These are phyloP conservation scores for Hypoxylon crocopeplum DNA, from an alignment of 495 filamentous ascomycete genomes.

Conservation along the genomic window DNA sequence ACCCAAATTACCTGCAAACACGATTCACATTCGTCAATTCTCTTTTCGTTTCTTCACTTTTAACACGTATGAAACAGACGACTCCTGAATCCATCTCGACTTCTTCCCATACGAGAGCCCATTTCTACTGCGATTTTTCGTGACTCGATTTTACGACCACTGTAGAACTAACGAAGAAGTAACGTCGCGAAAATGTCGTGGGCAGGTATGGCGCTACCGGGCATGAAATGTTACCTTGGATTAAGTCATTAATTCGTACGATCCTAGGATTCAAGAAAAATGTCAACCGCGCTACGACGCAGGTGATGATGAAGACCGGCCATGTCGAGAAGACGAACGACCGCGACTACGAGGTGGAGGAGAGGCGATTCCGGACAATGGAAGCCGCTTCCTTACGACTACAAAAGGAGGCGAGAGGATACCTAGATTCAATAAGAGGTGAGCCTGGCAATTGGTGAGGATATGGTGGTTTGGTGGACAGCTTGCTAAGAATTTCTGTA, in stretches of 20 bases:
- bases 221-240: too few relatives aligned
- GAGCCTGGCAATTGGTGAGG: too few relatives aligned
- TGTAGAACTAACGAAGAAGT: too few relatives aligned
- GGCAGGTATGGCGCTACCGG: slow-evolving; percentile 58
- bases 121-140: too few relatives aligned
- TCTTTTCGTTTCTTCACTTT: background rate
- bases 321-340: slow-evolving; percentile 98
- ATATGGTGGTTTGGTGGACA: too few relatives aligned
- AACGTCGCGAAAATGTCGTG: slow-evolving; percentile 66
- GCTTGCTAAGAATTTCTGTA: slow-evolving; percentile 41
- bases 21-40: slow-evolving; percentile 22
- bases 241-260: background rate
- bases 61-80: slow-evolving; percentile 1
- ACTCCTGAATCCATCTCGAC: too few relatives aligned
- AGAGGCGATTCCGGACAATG: slow-evolving; percentile 95
- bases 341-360: slow-evolving; percentile 97
- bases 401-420: slow-evolving; percentile 97
- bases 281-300: slow-evolving; percentile 97
- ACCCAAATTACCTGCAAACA: slow-evolving; percentile 14
- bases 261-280: slow-evolving; percentile 93
- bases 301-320: slow-evolving; percentile 99
- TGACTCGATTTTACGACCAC: too few relatives aligned
- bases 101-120: too few relatives aligned
- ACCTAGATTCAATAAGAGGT: slow-evolving; percentile 94
- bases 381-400: slow-evolving; percentile 88